These are phyloP conservation scores for Nyssa sinensis DNA, from an alignment of 148 eudicot species.

Conservation along the genomic window DNA sequence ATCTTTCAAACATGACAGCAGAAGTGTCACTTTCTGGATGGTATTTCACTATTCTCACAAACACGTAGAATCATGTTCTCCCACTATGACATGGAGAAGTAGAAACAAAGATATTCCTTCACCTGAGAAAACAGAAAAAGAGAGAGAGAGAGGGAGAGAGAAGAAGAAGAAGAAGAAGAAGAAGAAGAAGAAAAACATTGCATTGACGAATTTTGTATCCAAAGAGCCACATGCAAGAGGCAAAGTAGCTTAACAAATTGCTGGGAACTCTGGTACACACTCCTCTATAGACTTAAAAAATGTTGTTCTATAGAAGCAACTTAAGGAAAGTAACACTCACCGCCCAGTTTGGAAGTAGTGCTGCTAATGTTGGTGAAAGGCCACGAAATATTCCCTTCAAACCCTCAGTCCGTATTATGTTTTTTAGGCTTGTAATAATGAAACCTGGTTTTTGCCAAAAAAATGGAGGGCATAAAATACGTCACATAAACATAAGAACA, in stretches of 20 bases:
- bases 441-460: constrained; percentile 53
- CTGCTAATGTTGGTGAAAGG: constrained; percentile 86
- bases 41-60: neutral
- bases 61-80: neutral
- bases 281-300: no score
- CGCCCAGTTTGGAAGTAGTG: constrained; percentile 96
- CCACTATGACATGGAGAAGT: neutral
- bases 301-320: no score
- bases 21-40: neutral
- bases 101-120: no score
- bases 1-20: neutral
- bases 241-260: no score
- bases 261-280: no score
- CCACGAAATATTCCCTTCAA: constrained; percentile 83
- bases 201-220: no score
- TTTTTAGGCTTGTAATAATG: constrained; percentile 65
- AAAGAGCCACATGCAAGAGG: no score
- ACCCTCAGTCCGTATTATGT: constrained; percentile 73
- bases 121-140: neutral
- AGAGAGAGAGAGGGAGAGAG: no score
- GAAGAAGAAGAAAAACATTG: no score
- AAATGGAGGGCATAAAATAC: neutral
- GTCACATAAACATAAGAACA: neutral
- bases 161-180: no score
- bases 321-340: no score